Conservation (phyloP, 1,284 basidiomycete species). For the Peniophora sp. region DNA sequence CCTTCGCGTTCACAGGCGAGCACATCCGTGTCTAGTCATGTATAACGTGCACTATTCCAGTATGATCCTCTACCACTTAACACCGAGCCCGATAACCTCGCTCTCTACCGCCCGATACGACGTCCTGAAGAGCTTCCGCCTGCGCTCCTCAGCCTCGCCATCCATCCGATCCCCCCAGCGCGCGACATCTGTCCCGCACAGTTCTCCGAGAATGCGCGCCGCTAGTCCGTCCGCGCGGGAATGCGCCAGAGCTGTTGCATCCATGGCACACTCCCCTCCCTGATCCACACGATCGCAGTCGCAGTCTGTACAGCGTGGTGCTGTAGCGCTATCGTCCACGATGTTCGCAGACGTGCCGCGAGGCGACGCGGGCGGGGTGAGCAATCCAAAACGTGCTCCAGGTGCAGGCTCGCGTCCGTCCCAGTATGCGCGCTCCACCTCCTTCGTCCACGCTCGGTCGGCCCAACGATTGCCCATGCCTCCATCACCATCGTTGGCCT, state of each 20-base stretch:
- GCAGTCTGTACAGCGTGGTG: neutral
- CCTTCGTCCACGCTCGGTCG: conserved; percentile 69
- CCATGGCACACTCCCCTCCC: neutral
- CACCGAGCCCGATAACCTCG: conserved; percentile 49
- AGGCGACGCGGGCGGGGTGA: conserved; percentile 45
- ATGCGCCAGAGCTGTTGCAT: conserved; percentile 6
- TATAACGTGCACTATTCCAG: neutral
- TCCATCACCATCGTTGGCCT: conserved; percentile 39
- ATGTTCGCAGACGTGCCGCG: conserved; percentile 7
- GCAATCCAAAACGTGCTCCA: conserved; percentile 20
- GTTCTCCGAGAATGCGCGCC: conserved; percentile 32
- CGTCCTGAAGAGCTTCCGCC: conserved; percentile 63
- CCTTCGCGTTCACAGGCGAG: no score
- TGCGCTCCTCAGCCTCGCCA: conserved; percentile 27
- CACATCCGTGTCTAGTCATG: no score
- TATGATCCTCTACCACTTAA: conserved; percentile 22
- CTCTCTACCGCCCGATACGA: conserved; percentile 83
- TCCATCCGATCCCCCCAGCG: conserved; percentile 30
- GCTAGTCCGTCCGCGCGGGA: conserved; percentile 31
- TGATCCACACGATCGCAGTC: neutral
- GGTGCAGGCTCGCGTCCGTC: conserved; percentile 9
- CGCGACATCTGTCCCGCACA: conserved; percentile 15
- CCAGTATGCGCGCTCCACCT: conserved; percentile 79
- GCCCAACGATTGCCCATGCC: conserved; percentile 48
- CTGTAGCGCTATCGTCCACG: neutral